These are phyloP conservation scores for Penicillium freii DNA, from an alignment of 2,329 filamentous ascomycete genomes.

Conservation along the genomic window DNA sequence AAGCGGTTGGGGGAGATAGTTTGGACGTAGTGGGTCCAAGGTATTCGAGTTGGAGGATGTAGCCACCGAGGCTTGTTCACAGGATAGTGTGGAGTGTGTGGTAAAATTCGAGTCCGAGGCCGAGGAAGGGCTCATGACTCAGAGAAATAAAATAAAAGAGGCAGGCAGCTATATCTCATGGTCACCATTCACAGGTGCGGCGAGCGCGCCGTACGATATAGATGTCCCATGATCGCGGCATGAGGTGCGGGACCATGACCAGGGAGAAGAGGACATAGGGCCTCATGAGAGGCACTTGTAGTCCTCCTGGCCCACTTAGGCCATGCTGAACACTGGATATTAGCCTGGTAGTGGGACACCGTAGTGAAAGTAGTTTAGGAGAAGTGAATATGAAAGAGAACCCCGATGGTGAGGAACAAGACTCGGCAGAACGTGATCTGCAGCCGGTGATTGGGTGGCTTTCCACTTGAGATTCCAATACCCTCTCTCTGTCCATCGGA, in stretches of 20 bases:
- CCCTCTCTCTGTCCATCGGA: conserved; percentile 6
- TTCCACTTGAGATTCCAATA: conserved; percentile 20
- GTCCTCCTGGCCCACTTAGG: neutral
- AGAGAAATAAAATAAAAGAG: too few relatives aligned
- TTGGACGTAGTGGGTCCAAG: conserved; percentile 21
- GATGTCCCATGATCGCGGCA: conserved; percentile 23
- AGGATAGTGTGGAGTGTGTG: neutral
- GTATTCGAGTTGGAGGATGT: conserved; percentile 4
- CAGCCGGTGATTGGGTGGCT: conserved; percentile 24
- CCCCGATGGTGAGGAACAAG: neutral
- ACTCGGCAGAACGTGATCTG: conserved; percentile 25
- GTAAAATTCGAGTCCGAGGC: neutral
- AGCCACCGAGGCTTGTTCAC: neutral
- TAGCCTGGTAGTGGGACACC: neutral
- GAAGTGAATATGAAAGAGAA: neutral
- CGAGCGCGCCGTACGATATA: neutral
- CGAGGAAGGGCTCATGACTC: neutral
- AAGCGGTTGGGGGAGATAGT: conserved; percentile 22
- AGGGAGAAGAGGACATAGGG: neutral
- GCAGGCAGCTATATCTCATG: conserved; percentile 2
- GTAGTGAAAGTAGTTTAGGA: neutral
- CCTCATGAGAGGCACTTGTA: neutral
- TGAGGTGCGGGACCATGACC: conserved; percentile 20
- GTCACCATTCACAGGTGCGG: neutral
- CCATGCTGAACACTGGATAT: neutral